Percentiles rank a stretch among this genome's conserved stretches.
These are phyloP conservation scores for Monotropa hypopitys DNA, from an alignment of 179 eudicot species.

Conservation along the genomic window DNA sequence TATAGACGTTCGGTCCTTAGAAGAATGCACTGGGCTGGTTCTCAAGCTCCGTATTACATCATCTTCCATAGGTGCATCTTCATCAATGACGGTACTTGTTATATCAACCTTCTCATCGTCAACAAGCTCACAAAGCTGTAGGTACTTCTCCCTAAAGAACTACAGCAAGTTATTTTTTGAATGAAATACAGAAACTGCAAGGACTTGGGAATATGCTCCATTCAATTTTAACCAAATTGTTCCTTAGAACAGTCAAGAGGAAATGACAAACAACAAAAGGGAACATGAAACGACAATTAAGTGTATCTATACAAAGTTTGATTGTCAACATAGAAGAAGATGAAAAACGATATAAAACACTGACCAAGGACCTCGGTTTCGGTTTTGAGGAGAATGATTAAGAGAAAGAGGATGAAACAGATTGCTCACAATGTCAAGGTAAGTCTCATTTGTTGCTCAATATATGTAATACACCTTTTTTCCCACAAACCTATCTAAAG, in stretches of 20 bases:
- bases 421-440: not conserved
- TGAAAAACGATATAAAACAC: not conserved
- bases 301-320: not conserved
- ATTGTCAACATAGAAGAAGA: not conserved
- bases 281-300: not conserved
- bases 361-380: not conserved
- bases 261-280: not conserved
- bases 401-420: not conserved
- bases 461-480: not conserved
- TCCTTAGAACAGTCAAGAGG: not conserved
- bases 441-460: not conserved
- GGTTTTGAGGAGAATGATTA: not conserved
- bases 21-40: slow-evolving; percentile 85
- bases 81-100: slow-evolving; percentile 78
- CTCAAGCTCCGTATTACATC: slow-evolving; percentile 88
- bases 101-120: slow-evolving; percentile 92
- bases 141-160: slow-evolving; percentile 75
- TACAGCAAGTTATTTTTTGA: slow-evolving; percentile 4
- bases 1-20: slow-evolving; percentile 87
- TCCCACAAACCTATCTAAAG: not conserved
- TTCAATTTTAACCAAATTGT: not conserved
- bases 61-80: slow-evolving; percentile 96
- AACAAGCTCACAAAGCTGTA: slow-evolving; percentile 84
- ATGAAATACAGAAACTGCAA: not conserved
- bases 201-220: not conserved